Evolutionary conservation across 192 early-diverging fungal species (phyloP).

Genomic region (Cetraspora pellucida): DNA sequence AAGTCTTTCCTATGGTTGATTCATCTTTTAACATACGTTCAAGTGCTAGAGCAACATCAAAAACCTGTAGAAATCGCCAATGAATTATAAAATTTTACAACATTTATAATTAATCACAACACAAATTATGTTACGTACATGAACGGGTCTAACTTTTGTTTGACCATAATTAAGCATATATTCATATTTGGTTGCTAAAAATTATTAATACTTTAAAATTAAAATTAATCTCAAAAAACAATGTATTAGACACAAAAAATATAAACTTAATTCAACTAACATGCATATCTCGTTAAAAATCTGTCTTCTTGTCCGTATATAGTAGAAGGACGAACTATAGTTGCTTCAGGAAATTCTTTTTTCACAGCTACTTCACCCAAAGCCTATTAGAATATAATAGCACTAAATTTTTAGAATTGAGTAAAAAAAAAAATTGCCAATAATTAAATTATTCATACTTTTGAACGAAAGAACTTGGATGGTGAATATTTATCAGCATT

Average conservation of each 20-base stretch:
- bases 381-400: conserved; percentile 53
- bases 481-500: conserved; percentile 75
- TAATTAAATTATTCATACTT: conserved; percentile 57
- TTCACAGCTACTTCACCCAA: conserved; percentile 88
- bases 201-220: conserved; percentile 33
- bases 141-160: conserved; percentile 71
- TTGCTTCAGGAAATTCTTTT: conserved; percentile 88
- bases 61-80: conserved; percentile 50
- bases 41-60: conserved; percentile 87
- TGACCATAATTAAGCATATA: conserved; percentile 69
- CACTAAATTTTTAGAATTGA: background rate
- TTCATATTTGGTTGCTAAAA: conserved; percentile 52
- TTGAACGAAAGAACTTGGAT: conserved; percentile 80
- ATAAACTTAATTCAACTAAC: conserved; percentile 39
- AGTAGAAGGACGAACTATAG: conserved; percentile 87
- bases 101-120: conserved; percentile 10
- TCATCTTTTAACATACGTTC: conserved; percentile 73
- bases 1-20: conserved; percentile 77
- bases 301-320: conserved; percentile 93
- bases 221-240: background rate
- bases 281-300: conserved; percentile 88
- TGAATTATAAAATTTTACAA: background rate
- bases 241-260: conserved; percentile 25
- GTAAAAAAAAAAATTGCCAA: background rate
- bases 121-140: conserved; percentile 46